phyloP scores from a whole-genome alignment of 805 yeast species.

The Yamadazyma phyllophila region DNA sequence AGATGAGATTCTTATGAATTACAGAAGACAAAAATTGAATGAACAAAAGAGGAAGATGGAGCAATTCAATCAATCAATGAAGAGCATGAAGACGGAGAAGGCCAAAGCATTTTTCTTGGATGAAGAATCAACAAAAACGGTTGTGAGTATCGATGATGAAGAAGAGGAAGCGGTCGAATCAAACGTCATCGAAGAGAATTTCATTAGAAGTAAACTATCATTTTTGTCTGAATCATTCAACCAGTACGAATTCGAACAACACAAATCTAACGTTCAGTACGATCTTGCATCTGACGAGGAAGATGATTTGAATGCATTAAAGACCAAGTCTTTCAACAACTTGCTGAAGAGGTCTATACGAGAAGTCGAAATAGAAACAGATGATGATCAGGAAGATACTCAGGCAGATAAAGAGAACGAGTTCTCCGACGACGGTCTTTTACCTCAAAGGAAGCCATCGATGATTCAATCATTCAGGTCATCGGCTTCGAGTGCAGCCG shows the following conservation, averaged over 20 bases:
- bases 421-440: slow-evolving; percentile 34
- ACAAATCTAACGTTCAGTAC: slow-evolving; percentile 33
- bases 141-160: slow-evolving; percentile 22
- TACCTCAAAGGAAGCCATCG: slow-evolving; percentile 46
- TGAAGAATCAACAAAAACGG: slow-evolving; percentile 18
- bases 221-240: slow-evolving; percentile 41
- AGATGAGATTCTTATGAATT: slow-evolving; percentile 54
- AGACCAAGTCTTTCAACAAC: slow-evolving; percentile 30
- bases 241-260: slow-evolving; percentile 31
- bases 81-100: slow-evolving; percentile 50
- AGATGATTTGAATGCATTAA: slow-evolving; percentile 51
- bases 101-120: slow-evolving; percentile 63
- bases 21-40: slow-evolving; percentile 39
- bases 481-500: slow-evolving; percentile 36
- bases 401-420: slow-evolving; percentile 16
- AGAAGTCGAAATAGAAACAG: slow-evolving; percentile 26
- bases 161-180: slow-evolving; percentile 20
- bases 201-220: slow-evolving; percentile 56
- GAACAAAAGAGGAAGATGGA: slow-evolving; percentile 50
- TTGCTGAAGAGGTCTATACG: slow-evolving; percentile 21
- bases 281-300: slow-evolving; percentile 36
- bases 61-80: slow-evolving; percentile 43
- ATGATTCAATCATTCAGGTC: slow-evolving; percentile 47
- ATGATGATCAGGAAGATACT: slow-evolving; percentile 13
- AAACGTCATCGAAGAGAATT: slow-evolving; percentile 47